phyloP scores from a whole-genome alignment of 2,329 filamentous ascomycete genomes.

The Furcasterigmium furcatum region DNA sequence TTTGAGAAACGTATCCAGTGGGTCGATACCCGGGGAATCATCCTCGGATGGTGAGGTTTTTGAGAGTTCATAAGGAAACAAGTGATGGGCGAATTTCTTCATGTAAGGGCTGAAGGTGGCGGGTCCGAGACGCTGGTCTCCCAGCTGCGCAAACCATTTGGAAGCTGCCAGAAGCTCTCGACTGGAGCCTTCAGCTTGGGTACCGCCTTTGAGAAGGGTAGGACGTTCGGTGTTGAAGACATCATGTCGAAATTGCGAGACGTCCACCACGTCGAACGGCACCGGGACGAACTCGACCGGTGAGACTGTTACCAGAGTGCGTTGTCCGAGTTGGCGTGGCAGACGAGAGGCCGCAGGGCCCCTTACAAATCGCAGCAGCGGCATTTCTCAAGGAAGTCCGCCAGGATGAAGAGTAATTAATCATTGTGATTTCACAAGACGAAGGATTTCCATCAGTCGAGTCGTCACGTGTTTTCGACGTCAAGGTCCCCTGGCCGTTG shows the following conservation, averaged over 20 bases:
- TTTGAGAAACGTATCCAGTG: constrained; percentile 7
- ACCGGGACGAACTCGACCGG: neutral
- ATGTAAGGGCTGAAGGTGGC: constrained; percentile 15
- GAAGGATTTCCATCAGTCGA: too few relatives aligned
- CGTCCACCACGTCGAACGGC: constrained; percentile 2
- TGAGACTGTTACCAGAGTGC: neutral
- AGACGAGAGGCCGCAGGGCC: too few relatives aligned
- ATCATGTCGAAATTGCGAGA: constrained; percentile 4
- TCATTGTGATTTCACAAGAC: too few relatives aligned
- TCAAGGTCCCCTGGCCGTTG: too few relatives aligned
- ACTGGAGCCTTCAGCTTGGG: neutral
- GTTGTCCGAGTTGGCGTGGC: neutral
- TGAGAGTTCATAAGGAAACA: constrained; percentile 23
- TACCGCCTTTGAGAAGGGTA: neutral
- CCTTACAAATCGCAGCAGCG: too few relatives aligned
- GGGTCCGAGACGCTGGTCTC: neutral
- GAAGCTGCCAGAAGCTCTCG: constrained; percentile 13
- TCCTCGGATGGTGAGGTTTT: constrained; percentile 14
- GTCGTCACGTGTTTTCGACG: too few relatives aligned
- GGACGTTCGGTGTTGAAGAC: constrained; percentile 4
- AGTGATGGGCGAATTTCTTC: constrained; percentile 10
- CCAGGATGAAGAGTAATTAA: too few relatives aligned
- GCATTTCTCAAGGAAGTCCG: too few relatives aligned
- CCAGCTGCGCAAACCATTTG: constrained; percentile 21
- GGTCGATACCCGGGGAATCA: neutral